Percentiles rank a stretch among this genome's conserved stretches.
These are phyloP conservation scores for Coniosporium apollinis DNA, from an alignment of 495 filamentous ascomycete genomes.

Conservation along the genomic window DNA sequence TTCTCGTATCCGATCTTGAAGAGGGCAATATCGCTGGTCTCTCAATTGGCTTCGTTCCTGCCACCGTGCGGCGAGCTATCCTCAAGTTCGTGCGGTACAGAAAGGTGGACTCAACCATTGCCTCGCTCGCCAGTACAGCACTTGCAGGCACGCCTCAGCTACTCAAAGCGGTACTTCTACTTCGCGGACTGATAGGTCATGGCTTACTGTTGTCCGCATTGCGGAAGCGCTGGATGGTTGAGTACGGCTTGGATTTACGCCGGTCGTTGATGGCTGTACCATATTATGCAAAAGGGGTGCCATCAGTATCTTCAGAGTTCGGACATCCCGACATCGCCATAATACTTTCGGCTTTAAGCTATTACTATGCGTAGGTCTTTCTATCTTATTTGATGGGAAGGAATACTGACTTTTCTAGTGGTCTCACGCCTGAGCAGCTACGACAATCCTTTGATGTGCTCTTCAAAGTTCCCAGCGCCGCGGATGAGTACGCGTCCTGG, in stretches of 20 bases:
- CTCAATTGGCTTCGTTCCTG: background rate
- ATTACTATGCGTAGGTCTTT: constrained; percentile 54
- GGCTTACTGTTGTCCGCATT: constrained; percentile 40
- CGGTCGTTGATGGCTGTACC: constrained; percentile 44
- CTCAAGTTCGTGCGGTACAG: background rate
- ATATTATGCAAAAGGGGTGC: constrained; percentile 52
- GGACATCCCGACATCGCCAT: constrained; percentile 58
- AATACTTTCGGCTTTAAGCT: constrained; percentile 47
- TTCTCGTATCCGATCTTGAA: background rate
- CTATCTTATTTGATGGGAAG: too few relatives aligned
- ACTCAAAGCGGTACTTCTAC: constrained; percentile 25
- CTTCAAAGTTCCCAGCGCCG: background rate
- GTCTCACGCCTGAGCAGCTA: constrained; percentile 39
- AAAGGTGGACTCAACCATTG: background rate
- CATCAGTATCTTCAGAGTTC: constrained; percentile 48
- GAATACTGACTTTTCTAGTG: too few relatives aligned
- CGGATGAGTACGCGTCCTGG: constrained; percentile 38
- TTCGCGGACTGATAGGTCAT: constrained; percentile 43
- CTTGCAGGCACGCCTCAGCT: background rate
- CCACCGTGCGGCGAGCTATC: background rate
- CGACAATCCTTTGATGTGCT: constrained; percentile 2
- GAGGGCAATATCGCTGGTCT: background rate
- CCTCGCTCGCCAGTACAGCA: background rate
- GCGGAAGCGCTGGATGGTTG: constrained; percentile 48
- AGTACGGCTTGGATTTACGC: constrained; percentile 41